Conservation (phyloP, 2,329 filamentous ascomycete species). For the Claviceps humidiphila region DNA sequence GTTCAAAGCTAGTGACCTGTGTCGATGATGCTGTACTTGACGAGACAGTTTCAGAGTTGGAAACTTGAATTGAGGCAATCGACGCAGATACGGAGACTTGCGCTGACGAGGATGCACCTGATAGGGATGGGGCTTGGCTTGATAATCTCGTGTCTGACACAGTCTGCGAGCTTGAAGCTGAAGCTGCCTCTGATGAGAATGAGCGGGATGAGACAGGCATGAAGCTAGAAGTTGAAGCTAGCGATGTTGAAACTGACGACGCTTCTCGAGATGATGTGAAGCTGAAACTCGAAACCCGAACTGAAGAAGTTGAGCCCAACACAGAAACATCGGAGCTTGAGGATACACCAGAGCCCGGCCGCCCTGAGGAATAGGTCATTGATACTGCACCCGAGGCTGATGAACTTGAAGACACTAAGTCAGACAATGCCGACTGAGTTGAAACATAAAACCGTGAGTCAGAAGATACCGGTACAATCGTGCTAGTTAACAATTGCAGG, state of each 20-base stretch:
- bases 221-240: not conserved
- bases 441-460: not conserved
- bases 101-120: not conserved
- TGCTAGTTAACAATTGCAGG: not conserved
- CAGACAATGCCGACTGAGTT: not conserved
- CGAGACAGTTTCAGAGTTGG: not conserved
- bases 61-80: not conserved
- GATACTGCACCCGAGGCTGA: not conserved
- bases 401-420: not conserved
- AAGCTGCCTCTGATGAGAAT: not conserved
- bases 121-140: not conserved
- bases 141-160: not conserved
- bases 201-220: not conserved
- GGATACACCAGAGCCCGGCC: no score
- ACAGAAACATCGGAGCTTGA: not conserved
- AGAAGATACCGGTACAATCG: not conserved
- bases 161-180: not conserved
- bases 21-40: not conserved
- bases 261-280: not conserved
- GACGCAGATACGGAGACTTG: not conserved
- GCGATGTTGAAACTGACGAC: not conserved
- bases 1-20: not conserved
- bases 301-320: not conserved
- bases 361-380: not conserved
- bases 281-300: not conserved